Evolutionary conservation across 345 rosid species (phyloP), one percentile per base, ranked within the genome.

Genomic region (Aquilaria yunnanensis): DNA sequence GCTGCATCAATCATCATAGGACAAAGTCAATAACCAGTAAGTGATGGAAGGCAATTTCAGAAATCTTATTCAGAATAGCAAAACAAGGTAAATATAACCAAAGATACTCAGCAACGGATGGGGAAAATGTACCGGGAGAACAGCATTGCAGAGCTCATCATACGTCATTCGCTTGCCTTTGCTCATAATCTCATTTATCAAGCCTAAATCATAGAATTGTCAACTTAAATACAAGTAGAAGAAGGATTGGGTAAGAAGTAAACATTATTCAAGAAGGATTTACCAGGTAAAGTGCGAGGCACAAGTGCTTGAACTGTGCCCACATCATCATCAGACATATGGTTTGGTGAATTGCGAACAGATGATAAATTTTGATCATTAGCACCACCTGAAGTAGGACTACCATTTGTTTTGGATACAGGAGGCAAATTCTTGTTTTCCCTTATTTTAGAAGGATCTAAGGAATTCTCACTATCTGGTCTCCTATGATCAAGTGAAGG

Each of bases 61-160:
- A 16, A 46, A 23, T 43, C 50, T 51, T 47, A 57, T 54, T 33
- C 56, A 64, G 31, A 62, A 53, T 29, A 11, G 57, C 57, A 45
- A 34, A n/a, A 10, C 47, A 33, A 29, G 60, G 64, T 43, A 59
- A 54, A 51, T 49, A 32, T 47, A 73, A 69, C 41, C 66, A 41
- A 14, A 54, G 56, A 52, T 57, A 45, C 13, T 47, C 11, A 0
- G 65, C 29, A 14, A 37, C 46, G 50, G 52, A 7, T 62, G 14
- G 59, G 12, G 75, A 23, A 67, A 70, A 9, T 54, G 73, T 91
- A 95, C 97, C 71, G 97, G 99, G 63, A 95, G 67, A 52, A 95
- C 99, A 43, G 97, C 92, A 74, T 89, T 85, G 71, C 94, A 95
- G 59, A 95, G 97, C 74, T 91, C 96, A 72, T 91, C 96, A 65